Evolutionary conservation across 2,329 filamentous ascomycete genomes (phyloP).

Genomic region (Sclerotiophoma versabilis): DNA sequence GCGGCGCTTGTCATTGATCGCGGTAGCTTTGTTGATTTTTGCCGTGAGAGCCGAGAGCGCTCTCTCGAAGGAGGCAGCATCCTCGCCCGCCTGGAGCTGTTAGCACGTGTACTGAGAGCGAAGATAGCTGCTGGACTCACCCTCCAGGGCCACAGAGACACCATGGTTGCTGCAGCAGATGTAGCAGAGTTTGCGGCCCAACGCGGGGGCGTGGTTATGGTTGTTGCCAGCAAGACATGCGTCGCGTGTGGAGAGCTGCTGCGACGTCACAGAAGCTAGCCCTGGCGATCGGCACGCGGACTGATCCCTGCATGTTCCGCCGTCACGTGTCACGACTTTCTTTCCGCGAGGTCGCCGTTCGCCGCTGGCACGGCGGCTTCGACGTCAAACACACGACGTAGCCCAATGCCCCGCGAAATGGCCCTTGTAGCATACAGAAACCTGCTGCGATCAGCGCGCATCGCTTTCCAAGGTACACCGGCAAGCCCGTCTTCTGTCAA

Average conservation of each 20-base stretch:
- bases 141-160: slow-evolving; percentile 79
- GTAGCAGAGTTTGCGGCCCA: slow-evolving; percentile 35
- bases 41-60: slow-evolving; percentile 79
- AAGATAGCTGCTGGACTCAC: neutral
- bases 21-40: slow-evolving; percentile 79
- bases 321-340: slow-evolving; percentile 10
- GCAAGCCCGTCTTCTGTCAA: no score
- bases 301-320: slow-evolving; percentile 3
- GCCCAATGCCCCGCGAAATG: slow-evolving; percentile 52
- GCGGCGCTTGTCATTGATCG: slow-evolving; percentile 75
- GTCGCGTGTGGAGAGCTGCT: slow-evolving; percentile 26
- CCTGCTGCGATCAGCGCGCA: slow-evolving; percentile 78
- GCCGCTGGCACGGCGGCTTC: slow-evolving; percentile 3
- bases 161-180: slow-evolving; percentile 62
- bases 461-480: slow-evolving; percentile 79
- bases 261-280: slow-evolving; percentile 30
- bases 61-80: slow-evolving; percentile 92
- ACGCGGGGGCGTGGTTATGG: slow-evolving; percentile 30
- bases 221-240: slow-evolving; percentile 37
- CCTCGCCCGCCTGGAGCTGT: slow-evolving; percentile 71
- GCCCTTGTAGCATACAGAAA: slow-evolving; percentile 80
- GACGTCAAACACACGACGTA: slow-evolving; percentile 6
- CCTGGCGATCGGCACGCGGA: neutral
- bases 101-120: slow-evolving; percentile 9
- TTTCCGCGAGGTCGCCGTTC: slow-evolving; percentile 16